Evolutionary conservation across 2,329 filamentous ascomycete genomes (phyloP), one percentile per base, ranked within the genome.

Genomic region (Cladobotryum mycophilum): DNA sequence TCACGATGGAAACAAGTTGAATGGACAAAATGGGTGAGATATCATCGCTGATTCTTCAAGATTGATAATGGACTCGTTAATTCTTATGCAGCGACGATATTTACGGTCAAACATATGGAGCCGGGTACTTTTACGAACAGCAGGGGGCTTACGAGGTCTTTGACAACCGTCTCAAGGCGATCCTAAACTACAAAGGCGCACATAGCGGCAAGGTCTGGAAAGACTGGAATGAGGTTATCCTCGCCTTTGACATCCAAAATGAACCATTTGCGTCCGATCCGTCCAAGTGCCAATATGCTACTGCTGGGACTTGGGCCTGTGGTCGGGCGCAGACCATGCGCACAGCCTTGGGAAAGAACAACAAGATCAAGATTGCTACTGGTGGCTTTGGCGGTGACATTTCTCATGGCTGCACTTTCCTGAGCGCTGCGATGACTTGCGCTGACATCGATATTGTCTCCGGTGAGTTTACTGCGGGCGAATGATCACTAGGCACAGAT

Each of bases 181-280:
- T 66, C 47, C 45, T 67, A 9, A 64, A 63, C 53, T 66, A 67
- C 54, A 55, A 58, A 33, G 65, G 64, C 22, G 57, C 56, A 8
- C 48, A 58, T 49, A 65, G 63, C 8, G 60, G 61, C 45, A 55
- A 63, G 40, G 55, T 61, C 3, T 67, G 65, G 65, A 65, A 65
- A 44, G 48, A 59, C 7, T 67, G 63, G 64, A 55, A 52, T 47
- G 55, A 63, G 7, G 64, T 60, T 41, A 67, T 67, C 51, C 53
- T 65, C 49, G 62, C 59, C 18, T 67, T 67, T 49, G 62, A 67
- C 49, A 49, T 67, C 3, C 62, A 67, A 58, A 67, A 67, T 48
- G 65, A 67, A 53, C 63, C 64, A 22, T 63, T 66, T 41, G 25
- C 11, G 18, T 25, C 49, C 22, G 45, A 50, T 11, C 45, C 47